These are phyloP conservation scores for Talaromyces funiculosus DNA, from an alignment of 2,329 filamentous ascomycete genomes.

Conservation along the genomic window DNA sequence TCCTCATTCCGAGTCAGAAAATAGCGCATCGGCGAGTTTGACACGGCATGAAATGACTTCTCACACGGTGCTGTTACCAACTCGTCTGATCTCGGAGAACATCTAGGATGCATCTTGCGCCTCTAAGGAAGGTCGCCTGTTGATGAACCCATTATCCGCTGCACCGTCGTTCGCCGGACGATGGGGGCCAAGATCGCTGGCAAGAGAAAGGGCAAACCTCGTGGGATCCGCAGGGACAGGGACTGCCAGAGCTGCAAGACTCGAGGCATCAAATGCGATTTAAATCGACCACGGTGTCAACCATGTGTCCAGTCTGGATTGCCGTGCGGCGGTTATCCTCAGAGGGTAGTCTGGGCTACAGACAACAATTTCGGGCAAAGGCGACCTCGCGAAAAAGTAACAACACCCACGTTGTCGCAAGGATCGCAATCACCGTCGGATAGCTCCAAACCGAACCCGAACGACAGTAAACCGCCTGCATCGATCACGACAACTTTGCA, in stretches of 20 bases:
- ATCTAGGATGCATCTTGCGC: background rate
- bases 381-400: background rate
- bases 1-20: background rate
- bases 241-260: constrained; percentile 24
- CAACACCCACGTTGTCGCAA: background rate
- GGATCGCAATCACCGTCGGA: constrained; percentile 4
- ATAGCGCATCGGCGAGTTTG: background rate
- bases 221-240: constrained; percentile 27
- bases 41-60: background rate
- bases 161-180: constrained; percentile 11
- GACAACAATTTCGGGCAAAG: constrained; percentile 13
- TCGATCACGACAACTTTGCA: background rate
- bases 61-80: background rate
- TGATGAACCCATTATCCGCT: constrained; percentile 1
- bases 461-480: background rate
- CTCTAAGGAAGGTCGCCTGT: background rate
- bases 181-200: constrained; percentile 9
- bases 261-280: constrained; percentile 25
- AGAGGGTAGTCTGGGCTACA: constrained; percentile 23
- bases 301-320: constrained; percentile 20
- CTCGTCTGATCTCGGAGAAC: background rate
- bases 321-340: constrained; percentile 22
- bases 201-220: constrained; percentile 20
- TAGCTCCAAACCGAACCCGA: background rate
- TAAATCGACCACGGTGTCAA: constrained; percentile 26